phyloP scores from a whole-genome alignment of 345 rosid genomes.

The Salix koriyanagi region DNA sequence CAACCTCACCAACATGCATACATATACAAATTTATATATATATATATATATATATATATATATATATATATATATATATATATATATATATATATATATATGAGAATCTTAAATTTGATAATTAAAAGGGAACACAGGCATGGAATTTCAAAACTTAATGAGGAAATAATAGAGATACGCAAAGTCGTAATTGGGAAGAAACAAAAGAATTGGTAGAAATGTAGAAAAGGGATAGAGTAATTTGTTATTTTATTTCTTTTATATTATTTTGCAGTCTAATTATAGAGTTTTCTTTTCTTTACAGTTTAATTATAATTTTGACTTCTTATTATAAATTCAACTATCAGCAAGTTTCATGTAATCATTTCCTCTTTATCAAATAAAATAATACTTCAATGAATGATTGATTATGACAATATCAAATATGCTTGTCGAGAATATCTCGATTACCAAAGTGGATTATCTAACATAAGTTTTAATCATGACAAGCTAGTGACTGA shows the following conservation, averaged over 20 bases:
- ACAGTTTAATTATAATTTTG: too few species aligned
- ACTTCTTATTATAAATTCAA: neutral
- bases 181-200: neutral
- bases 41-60: too few species aligned
- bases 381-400: neutral
- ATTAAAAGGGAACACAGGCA: neutral
- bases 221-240: too few species aligned
- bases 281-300: too few species aligned
- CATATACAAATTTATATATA: too few species aligned
- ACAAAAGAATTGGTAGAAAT: neutral
- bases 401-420: neutral
- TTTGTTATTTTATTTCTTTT: too few species aligned
- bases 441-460: neutral
- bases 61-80: too few species aligned
- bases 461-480: neutral
- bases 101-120: too few species aligned
- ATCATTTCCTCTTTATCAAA: neutral
- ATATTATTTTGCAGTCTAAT: too few species aligned
- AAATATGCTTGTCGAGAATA: neutral
- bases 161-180: too few species aligned
- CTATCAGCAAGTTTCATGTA: neutral
- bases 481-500: neutral
- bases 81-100: too few species aligned
- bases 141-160: neutral
- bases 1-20: too few species aligned